Evolutionary conservation across 2,329 filamentous ascomycete genomes (phyloP), one percentile per base, ranked within the genome.

Genomic region (Dactylellina sp.): DNA sequence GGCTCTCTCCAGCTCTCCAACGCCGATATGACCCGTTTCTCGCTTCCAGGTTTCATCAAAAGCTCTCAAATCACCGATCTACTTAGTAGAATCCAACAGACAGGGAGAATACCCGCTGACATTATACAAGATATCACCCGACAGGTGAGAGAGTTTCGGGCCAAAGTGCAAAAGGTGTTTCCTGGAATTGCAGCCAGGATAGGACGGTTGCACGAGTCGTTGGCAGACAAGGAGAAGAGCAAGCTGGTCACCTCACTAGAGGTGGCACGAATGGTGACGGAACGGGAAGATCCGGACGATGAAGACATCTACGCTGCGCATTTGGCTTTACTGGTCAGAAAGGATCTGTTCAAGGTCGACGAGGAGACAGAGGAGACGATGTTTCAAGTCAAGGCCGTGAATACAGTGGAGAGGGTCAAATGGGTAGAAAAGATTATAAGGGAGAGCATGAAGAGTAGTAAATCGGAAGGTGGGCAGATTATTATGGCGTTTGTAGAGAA

Each of bases 291-390:
- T 60, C 81, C 84, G 0, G 76, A 84, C 0, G 78, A 25, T 7
- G 44, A 83, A 25, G 84, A 85, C 7, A 81, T 92, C 3, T 91
- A 92, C 77, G 90, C 91, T 2, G 87, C 93, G 5, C 89, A 92
- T 76, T 86, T 86, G 64, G 85, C 89, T 7, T 79, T 94, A 6
- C 80, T 84, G 22, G 83, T 88, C 7, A 83, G 84, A 53, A 81
- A 82, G 7, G 87, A 89, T 75, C 83, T 72, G 39, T 72, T 88
- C 1, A 42, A 37, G 16, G 76, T 81, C 11, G 82, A 83, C 50
- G 80, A 89, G n/a, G 80, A 84, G 7, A 40, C n/a, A 5, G 35
- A 60, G 25, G 85, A 88, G 12, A 83, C 85, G 52, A 72, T 79
- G 1, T 82, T 85, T 80, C 82, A 90, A 9, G 85, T 88, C 46